Percentiles rank a stretch among this genome's conserved stretches.
Conservation (phyloP, 108 stramenopile genomes). For the Skeletonema tropicum region DNA sequence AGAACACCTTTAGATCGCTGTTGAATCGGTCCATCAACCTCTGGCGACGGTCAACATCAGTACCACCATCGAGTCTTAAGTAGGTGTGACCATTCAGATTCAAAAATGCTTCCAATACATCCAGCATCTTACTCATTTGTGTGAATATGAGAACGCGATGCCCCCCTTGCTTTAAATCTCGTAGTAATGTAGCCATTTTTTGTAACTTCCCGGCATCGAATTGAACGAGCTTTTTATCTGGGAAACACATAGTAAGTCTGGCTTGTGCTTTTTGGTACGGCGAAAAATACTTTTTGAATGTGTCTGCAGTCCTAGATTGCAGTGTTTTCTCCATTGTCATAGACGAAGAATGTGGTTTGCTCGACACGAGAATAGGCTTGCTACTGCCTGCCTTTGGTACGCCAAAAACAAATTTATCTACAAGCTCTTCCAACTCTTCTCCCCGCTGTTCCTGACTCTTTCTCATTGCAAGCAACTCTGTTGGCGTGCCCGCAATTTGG, state of each 20-base stretch:
- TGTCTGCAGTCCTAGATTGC: slow-evolving; percentile 12
- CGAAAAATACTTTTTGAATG: slow-evolving; percentile 53
- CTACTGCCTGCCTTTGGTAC: slow-evolving; percentile 73
- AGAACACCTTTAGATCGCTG: slow-evolving; percentile 82
- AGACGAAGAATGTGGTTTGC: slow-evolving; percentile 10
- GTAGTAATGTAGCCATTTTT: slow-evolving; percentile 85
- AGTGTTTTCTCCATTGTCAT: slow-evolving; percentile 13
- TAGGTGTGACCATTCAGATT: slow-evolving; percentile 83
- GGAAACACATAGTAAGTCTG: slow-evolving; percentile 84
- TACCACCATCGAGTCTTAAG: slow-evolving; percentile 88
- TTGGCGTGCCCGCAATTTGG: slow-evolving; percentile 62
- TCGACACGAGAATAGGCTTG: slow-evolving; percentile 38
- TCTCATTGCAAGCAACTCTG: slow-evolving; percentile 63
- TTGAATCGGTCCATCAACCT: slow-evolving; percentile 96
- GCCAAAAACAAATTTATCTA: slow-evolving; percentile 80
- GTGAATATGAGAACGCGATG: slow-evolving; percentile 95
- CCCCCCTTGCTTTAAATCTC: slow-evolving; percentile 81
- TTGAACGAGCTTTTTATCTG: slow-evolving; percentile 94
- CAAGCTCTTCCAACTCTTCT: slow-evolving; percentile 56
- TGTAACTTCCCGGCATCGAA: slow-evolving; percentile 98
- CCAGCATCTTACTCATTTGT: slow-evolving; percentile 96
- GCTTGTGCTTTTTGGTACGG: slow-evolving; percentile 57
- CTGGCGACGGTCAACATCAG: slow-evolving; percentile 90
- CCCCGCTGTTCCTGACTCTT: slow-evolving; percentile 60
- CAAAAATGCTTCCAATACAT: slow-evolving; percentile 93